These are phyloP conservation scores for Tetrapisispora pingtungensis DNA, from an alignment of 805 yeast genomes.

Conservation along the genomic window DNA sequence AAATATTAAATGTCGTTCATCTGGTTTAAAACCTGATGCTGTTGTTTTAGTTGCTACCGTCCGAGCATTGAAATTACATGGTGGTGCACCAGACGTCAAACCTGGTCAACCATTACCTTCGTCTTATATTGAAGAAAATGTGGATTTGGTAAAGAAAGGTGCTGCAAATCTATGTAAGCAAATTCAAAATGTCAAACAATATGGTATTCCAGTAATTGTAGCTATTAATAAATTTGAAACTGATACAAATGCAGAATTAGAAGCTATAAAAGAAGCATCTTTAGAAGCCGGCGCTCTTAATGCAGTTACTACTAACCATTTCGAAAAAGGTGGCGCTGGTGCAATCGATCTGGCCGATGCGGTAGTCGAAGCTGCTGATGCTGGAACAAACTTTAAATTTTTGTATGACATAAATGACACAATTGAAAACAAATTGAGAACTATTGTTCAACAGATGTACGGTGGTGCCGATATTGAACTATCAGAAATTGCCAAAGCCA, in stretches of 20 bases:
- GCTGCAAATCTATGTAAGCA: conserved; percentile 86
- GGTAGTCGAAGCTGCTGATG: conserved; percentile 59
- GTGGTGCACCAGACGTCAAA: conserved; percentile 94
- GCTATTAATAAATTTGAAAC: conserved; percentile 84
- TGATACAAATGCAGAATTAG: conserved; percentile 74
- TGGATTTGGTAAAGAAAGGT: conserved; percentile 67
- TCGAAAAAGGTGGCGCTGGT: conserved; percentile 94
- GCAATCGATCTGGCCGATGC: conserved; percentile 77
- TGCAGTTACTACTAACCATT: conserved; percentile 85
- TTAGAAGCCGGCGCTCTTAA: conserved; percentile 85
- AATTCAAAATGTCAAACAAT: conserved; percentile 71
- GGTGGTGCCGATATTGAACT: conserved; percentile 84
- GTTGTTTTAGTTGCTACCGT: conserved; percentile 94
- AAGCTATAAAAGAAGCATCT: conserved; percentile 69
- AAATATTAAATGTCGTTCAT: conserved; percentile 89
- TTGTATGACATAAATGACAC: conserved; percentile 61
- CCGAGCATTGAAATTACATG: conserved; percentile 92
- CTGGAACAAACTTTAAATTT: conserved; percentile 43
- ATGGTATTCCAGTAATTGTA: conserved; percentile 87
- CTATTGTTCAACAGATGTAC: conserved; percentile 82
- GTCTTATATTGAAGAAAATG: conserved; percentile 72
- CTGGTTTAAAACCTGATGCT: conserved; percentile 79
- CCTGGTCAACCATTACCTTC: conserved; percentile 83
- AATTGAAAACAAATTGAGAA: conserved; percentile 69
- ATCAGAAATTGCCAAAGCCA: conserved; percentile 67